A percentile compares a stretch with the other conserved stretches of the same genome.
Evolutionary conservation across 129 eudicot genomes (phyloP).

Genomic region (Dittrichia graveolens): DNA sequence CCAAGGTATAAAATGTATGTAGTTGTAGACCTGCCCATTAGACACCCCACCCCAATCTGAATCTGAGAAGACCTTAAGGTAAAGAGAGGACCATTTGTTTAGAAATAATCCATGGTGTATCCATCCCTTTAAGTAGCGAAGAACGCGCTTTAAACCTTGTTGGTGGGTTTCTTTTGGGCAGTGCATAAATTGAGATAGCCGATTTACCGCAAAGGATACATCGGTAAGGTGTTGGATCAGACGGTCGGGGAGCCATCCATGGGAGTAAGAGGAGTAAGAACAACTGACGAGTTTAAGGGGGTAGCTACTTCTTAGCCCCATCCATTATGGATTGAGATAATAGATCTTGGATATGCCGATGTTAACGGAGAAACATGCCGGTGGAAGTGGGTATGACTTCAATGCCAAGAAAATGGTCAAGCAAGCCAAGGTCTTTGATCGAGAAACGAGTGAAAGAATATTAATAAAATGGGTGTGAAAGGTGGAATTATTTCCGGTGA

Average conservation of each 20-base stretch:
- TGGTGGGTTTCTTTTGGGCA: not conserved
- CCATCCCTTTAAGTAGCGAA: not conserved
- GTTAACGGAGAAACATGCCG: not conserved
- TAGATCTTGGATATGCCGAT: not conserved
- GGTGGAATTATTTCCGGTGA: no score
- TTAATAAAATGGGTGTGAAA: not conserved
- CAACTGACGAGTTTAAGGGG: no score
- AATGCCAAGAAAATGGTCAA: not conserved
- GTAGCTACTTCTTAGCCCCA: not conserved
- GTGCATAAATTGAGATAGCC: not conserved
- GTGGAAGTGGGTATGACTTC: not conserved
- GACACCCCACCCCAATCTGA: not conserved
- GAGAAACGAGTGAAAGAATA: not conserved
- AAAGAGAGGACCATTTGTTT: not conserved
- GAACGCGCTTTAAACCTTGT: no score
- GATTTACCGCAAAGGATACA: not conserved
- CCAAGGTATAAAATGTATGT: no score
- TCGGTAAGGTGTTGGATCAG: not conserved
- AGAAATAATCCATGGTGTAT: not conserved
- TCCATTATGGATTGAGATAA: not conserved
- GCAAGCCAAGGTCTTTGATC: not conserved
- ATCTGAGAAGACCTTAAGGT: not conserved
- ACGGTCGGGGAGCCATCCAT: not conserved
- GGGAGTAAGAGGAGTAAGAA: not conserved
- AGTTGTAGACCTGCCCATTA: no score